Evolutionary conservation across 805 yeast species (phyloP).

Genomic region (Candida coleopterorum): DNA sequence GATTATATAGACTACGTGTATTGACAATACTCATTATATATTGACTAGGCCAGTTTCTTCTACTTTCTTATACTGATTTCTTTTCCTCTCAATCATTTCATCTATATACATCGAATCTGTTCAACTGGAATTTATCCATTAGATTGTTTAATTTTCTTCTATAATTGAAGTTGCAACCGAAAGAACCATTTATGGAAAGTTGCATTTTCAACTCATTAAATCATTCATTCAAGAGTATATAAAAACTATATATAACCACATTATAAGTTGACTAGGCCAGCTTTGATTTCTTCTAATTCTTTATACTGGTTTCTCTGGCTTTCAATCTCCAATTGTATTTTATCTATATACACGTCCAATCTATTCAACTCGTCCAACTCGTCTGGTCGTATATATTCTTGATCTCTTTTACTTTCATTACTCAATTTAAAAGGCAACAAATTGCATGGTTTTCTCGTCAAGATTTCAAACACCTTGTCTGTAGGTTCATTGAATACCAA

Average conservation of each 20-base stretch:
- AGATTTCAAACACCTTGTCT: conserved; percentile 73
- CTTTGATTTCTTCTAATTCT: conserved; percentile 37
- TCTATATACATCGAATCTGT: no score
- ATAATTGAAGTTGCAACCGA: conserved; percentile 4
- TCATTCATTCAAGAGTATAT: neutral
- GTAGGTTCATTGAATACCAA: conserved; percentile 95
- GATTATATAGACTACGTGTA: neutral
- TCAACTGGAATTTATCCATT: conserved; percentile 26
- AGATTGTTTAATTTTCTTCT: conserved; percentile 21
- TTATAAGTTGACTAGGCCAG: conserved; percentile 32
- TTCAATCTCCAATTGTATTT: conserved; percentile 37
- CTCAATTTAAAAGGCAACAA: conserved; percentile 38
- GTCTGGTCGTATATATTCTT: conserved; percentile 36
- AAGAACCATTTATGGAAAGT: neutral
- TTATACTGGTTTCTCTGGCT: conserved; percentile 35
- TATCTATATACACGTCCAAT: conserved; percentile 33
- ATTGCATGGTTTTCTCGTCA: conserved; percentile 66
- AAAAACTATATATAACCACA: neutral
- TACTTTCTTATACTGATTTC: conserved; percentile 34
- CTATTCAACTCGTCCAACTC: conserved; percentile 39
- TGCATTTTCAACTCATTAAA: neutral
- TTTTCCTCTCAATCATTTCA: conserved; percentile 37
- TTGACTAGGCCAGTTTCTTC: conserved; percentile 37
- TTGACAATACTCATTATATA: neutral
- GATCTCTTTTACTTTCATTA: conserved; percentile 33